A percentile compares a stretch with the other conserved stretches of the same genome.
These are phyloP conservation scores for Musa schizocarpa DNA, from an alignment of 176 grass and related monocot species.

Conservation along the genomic window DNA sequence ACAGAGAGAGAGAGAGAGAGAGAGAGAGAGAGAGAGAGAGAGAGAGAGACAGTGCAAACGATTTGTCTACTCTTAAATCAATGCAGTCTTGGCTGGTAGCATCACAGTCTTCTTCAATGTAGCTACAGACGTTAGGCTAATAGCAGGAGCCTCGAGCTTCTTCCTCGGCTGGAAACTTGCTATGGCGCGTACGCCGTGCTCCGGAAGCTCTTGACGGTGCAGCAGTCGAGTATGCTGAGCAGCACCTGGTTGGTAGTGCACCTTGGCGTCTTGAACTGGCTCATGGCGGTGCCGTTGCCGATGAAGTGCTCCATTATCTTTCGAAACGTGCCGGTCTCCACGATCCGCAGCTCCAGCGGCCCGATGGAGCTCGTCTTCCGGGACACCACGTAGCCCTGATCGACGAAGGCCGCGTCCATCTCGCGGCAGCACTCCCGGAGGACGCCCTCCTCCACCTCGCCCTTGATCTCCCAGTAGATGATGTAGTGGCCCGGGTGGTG, in stretches of 20 bases:
- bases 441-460: conserved; percentile 27
- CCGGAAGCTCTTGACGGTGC: conserved; percentile 16
- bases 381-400: conserved; percentile 55
- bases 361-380: conserved; percentile 43
- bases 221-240: conserved; percentile 11
- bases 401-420: conserved; percentile 49
- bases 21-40: too few relatives aligned
- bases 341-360: conserved; percentile 54
- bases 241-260: conserved; percentile 29
- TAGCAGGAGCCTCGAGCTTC: not conserved
- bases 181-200: conserved; percentile 11
- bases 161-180: too few relatives aligned
- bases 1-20: too few relatives aligned
- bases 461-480: conserved; percentile 61
- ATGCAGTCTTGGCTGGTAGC: too few relatives aligned
- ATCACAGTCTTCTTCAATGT: not conserved
- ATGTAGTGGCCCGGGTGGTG: conserved; percentile 60
- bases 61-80: too few relatives aligned
- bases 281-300: conserved; percentile 47
- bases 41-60: too few relatives aligned
- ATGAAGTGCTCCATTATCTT: conserved; percentile 64
- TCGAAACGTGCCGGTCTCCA: conserved; percentile 40
- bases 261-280: conserved; percentile 72
- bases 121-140: not conserved
- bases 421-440: conserved; percentile 55